Evolutionary conservation across 1,284 basidiomycete species (phyloP), one percentile per base, ranked within the genome.

Genomic region (Rhodotorula mucilaginosa): DNA sequence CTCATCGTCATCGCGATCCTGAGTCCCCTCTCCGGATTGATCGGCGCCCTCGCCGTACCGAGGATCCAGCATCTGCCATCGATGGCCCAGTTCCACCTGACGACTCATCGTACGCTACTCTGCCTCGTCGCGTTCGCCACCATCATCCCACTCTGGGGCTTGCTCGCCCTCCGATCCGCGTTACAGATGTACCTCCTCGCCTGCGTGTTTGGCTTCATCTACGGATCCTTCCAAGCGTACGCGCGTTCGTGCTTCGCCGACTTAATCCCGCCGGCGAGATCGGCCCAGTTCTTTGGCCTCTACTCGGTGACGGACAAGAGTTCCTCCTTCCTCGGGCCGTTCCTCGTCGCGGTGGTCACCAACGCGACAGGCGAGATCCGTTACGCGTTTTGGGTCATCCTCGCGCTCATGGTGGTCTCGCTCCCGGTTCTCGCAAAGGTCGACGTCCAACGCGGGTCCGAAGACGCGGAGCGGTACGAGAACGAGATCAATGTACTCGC

Each of bases 281-380:
- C 90, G 80, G 90, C 90, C 2, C 82, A 90, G 69, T 93, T 90
- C 89, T 84, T 83, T 78, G 91, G 87, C 3, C 82, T 72, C 34
- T 96, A 90, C 81, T 90, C 90, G 10, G 92, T 96, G 76, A 95
- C 92, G 0, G 91, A 92, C 82, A 93, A 92, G 88, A 92, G 90
- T 21, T 89, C 88, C 68, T 92, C 90, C 15, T 96, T 95, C 80
- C 81, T 96, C n/a, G 92, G 92, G 0, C 92, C 92, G 3, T 83
- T 78, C 5, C 83, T 91, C 31, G 92, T 97, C 2, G 93, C 92
- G 0, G 76, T 93, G 56, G 91, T 97, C 61, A 87, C 92, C 0
- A 92, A 95, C 79, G 81, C 84, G 59, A 93, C 91, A 0, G 92
- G 92, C 3, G 91, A 77, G 80, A 93, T 96, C 69, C 89, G 93